Percentiles rank a stretch among this genome's conserved stretches.
Evolutionary conservation across 106 monocot species (phyloP).

Genomic region (Acorus gramineus): DNA sequence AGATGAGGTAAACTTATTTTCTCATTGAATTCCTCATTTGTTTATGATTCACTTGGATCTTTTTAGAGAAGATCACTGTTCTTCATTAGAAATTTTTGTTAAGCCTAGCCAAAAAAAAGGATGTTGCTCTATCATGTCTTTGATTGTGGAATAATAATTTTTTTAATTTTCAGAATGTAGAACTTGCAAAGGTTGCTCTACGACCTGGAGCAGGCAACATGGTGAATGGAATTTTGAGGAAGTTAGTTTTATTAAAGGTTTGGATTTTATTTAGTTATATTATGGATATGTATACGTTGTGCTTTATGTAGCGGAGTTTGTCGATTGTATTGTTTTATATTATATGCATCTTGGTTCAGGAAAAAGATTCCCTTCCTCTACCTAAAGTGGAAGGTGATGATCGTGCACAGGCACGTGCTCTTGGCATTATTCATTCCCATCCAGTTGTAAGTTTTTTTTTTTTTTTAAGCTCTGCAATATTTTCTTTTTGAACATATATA

Average conservation of each 20-base stretch:
- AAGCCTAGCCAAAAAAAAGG: too few species aligned
- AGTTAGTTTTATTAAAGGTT: slow-evolving; percentile 66
- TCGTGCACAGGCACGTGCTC: slow-evolving; percentile 92
- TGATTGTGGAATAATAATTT: too few species aligned
- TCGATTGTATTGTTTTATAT: too few species aligned
- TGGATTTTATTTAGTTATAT: slow-evolving; percentile 2
- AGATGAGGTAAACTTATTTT: slow-evolving; percentile 55
- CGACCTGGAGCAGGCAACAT: slow-evolving; percentile 96
- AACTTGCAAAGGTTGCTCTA: slow-evolving; percentile 79
- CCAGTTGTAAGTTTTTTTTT: slow-evolving; percentile 75
- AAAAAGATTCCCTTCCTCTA: slow-evolving; percentile 62
- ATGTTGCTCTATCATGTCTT: too few species aligned
- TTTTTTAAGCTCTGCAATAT: neutral
- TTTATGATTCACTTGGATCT: neutral
- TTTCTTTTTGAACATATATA: slow-evolving; percentile 3
- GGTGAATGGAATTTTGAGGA: slow-evolving; percentile 89
- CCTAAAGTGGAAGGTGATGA: slow-evolving; percentile 93
- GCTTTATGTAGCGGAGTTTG: neutral
- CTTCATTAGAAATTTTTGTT: too few species aligned
- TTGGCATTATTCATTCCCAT: slow-evolving; percentile 85
- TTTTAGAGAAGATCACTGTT: too few species aligned
- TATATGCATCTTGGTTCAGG: slow-evolving; percentile 32
- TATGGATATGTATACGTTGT: neutral
- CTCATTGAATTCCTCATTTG: neutral
- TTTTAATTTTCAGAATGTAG: slow-evolving; percentile 66